Conservation (phyloP, 495 filamentous ascomycete genomes). For the Aspergillus campestris region DNA sequence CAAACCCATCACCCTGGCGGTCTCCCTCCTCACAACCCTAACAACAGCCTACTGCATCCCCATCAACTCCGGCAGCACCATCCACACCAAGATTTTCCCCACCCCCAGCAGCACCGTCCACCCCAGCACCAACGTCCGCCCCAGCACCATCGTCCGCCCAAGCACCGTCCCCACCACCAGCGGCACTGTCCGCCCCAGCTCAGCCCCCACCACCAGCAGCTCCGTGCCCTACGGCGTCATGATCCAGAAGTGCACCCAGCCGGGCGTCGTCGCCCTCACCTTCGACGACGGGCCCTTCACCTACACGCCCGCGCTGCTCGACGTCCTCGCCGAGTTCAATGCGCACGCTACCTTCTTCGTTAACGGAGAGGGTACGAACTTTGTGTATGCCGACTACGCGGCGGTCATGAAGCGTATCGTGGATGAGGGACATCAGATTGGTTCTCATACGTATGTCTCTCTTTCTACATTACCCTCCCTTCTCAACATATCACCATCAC, state of each 20-base stretch:
- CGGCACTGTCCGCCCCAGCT: neutral
- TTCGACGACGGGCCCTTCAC: conserved; percentile 68
- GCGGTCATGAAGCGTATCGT: conserved; percentile 53
- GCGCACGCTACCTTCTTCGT: conserved; percentile 69
- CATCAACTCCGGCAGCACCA: neutral
- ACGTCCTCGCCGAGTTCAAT: conserved; percentile 49
- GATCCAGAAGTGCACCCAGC: conserved; percentile 51
- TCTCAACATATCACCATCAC: neutral
- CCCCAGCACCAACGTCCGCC: neutral
- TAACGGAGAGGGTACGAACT: conserved; percentile 49
- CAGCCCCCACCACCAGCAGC: neutral
- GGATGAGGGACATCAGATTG: conserved; percentile 62
- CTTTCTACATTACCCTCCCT: neutral
- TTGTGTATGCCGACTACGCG: conserved; percentile 43
- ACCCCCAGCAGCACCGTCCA: neutral
- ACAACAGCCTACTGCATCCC: neutral
- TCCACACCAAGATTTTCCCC: neutral
- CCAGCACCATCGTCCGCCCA: neutral
- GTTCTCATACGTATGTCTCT: conserved; percentile 57
- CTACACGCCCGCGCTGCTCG: conserved; percentile 55
- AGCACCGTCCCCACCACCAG: neutral
- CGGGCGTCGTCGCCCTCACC: conserved; percentile 59
- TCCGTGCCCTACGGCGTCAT: conserved; percentile 41
- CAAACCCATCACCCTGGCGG: no score
- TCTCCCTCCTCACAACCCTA: neutral